These are phyloP conservation scores for Syzygium grande DNA, from an alignment of 345 rosid species.

Conservation along the genomic window DNA sequence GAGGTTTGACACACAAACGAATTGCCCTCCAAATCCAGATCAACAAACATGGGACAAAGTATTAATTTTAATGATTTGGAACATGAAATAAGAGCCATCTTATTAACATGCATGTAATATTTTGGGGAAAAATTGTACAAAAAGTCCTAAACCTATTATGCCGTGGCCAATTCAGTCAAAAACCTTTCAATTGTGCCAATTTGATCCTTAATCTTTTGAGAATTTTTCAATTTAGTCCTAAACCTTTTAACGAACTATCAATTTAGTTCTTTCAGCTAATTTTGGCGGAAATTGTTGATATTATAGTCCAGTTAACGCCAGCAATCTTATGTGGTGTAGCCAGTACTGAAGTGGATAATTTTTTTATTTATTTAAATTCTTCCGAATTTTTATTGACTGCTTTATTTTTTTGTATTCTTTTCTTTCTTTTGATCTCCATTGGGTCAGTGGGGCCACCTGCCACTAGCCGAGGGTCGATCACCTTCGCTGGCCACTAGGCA, in stretches of 20 bases:
- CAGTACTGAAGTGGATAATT: rapidly evolving
- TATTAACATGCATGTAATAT: neutral
- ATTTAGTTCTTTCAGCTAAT: neutral
- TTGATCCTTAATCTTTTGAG: neutral
- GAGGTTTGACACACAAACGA: neutral
- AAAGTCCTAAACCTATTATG: rapidly evolving
- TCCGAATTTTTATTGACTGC: no score
- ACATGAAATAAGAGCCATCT: neutral
- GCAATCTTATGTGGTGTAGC: rapidly evolving
- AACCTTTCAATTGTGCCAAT: neutral
- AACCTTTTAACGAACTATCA: neutral
- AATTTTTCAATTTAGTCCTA: neutral
- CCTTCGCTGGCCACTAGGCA: no score
- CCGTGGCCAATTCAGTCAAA: rapidly evolving
- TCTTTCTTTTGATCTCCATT: neutral
- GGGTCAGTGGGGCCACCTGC: rapidly evolving
- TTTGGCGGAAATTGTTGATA: rapidly evolving
- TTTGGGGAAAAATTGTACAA: neutral
- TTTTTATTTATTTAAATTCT: no score
- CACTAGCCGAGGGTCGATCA: neutral
- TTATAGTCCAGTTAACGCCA: rapidly evolving
- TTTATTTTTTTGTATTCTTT: no score
- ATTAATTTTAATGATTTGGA: neutral
- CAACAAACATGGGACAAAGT: no score
- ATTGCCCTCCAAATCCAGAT: no score